Conservation (phyloP, 805 yeast genomes). For the Hanseniaspora taiwanica region DNA sequence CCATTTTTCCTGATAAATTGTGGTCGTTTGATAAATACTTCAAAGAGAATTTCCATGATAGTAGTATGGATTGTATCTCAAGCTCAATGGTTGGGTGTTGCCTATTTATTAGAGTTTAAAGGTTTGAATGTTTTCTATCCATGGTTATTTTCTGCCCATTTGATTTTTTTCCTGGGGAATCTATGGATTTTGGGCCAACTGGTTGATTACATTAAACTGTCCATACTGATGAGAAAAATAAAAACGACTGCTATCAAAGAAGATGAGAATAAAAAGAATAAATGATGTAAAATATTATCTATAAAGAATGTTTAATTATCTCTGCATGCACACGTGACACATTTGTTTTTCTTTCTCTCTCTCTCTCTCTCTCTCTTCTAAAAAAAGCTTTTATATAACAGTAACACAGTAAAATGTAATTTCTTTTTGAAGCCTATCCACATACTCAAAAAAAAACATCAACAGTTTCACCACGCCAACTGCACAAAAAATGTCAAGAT, state of each 20-base stretch:
- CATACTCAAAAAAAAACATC: neutral
- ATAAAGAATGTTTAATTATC: too few species aligned
- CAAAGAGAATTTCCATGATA: slow-evolving; percentile 19
- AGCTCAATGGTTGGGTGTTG: slow-evolving; percentile 66
- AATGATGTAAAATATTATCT: too few species aligned
- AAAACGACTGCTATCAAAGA: neutral
- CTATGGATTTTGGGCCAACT: slow-evolving; percentile 46
- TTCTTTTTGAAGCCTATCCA: neutral
- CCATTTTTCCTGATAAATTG: slow-evolving; percentile 51
- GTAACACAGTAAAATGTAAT: neutral
- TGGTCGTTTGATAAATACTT: slow-evolving; percentile 26
- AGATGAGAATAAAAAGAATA: neutral
- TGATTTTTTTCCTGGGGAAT: slow-evolving; percentile 47
- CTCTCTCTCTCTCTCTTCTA: too few species aligned
- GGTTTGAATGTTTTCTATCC: slow-evolving; percentile 55
- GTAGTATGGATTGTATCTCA: slow-evolving; percentile 59
- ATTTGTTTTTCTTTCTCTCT: too few species aligned
- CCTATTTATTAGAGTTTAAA: slow-evolving; percentile 66
- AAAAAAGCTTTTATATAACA: too few species aligned
- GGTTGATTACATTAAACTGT: slow-evolving; percentile 29
- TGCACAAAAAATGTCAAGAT: slow-evolving; percentile 36
- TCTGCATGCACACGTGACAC: too few species aligned
- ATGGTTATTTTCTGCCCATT: slow-evolving; percentile 41
- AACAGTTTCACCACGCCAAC: neutral
- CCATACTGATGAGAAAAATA: neutral